These are phyloP conservation scores for Aschersonia sp. DNA, from an alignment of 2,329 filamentous ascomycete genomes.

Conservation along the genomic window DNA sequence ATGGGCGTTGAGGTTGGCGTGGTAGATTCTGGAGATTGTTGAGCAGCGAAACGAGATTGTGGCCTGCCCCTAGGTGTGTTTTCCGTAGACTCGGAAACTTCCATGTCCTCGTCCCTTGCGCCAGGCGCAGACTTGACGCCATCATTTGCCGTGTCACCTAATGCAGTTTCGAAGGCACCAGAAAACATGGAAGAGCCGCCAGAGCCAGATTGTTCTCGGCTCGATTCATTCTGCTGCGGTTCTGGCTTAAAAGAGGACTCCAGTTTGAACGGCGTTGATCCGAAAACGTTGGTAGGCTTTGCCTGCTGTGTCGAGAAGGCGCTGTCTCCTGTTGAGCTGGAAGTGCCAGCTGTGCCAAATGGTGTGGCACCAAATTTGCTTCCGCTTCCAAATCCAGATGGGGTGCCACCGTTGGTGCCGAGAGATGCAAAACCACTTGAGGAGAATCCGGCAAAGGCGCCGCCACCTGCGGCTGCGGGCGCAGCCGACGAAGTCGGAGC, in stretches of 20 bases:
- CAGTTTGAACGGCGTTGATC: constrained; percentile 48
- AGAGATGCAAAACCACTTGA: constrained; percentile 39
- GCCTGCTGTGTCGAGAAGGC: constrained; percentile 14
- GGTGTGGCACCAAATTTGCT: constrained; percentile 20
- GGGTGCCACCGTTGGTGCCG: constrained; percentile 17
- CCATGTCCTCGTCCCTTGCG: constrained; percentile 40
- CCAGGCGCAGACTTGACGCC: constrained; percentile 17
- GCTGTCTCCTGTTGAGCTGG: constrained; percentile 9
- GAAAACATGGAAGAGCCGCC: constrained; percentile 41
- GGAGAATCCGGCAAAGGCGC: constrained; percentile 40
- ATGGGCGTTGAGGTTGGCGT: constrained; percentile 39
- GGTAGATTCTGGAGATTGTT: constrained; percentile 18
- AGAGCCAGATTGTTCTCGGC: constrained; percentile 29
- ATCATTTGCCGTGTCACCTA: constrained; percentile 31
- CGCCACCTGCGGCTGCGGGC: constrained; percentile 21
- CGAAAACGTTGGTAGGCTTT: constrained; percentile 23
- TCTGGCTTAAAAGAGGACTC: constrained; percentile 54
- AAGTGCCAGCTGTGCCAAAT: constrained; percentile 14
- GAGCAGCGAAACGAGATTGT: constrained; percentile 15
- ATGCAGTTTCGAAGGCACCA: constrained; percentile 42
- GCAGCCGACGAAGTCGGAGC: constrained; percentile 9
- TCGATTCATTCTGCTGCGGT: constrained; percentile 43
- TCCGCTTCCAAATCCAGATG: constrained; percentile 21
- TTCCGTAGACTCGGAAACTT: constrained; percentile 17
- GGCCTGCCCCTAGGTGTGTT: constrained; percentile 22